phyloP scores from a whole-genome alignment of 2,329 filamentous ascomycete genomes.

The Cladosporium sp. region DNA sequence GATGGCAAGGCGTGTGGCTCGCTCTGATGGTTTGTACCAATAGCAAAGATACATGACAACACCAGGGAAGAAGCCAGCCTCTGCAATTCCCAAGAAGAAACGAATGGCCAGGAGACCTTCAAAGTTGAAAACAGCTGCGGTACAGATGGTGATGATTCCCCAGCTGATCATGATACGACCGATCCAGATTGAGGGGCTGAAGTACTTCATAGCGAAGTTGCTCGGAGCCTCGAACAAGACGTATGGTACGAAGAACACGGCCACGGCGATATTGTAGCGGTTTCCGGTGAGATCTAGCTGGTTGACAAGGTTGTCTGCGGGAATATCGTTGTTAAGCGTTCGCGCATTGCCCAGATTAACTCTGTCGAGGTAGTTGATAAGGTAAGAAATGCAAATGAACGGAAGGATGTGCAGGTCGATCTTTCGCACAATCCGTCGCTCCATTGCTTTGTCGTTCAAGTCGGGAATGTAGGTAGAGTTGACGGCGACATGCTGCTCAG shows the following conservation, averaged over 20 bases:
- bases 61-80: slow-evolving; percentile 57
- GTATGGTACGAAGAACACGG: slow-evolving; percentile 61
- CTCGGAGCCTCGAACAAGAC: slow-evolving; percentile 63
- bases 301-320: slow-evolving; percentile 51
- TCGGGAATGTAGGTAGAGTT: slow-evolving; percentile 13
- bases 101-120: slow-evolving; percentile 20
- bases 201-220: slow-evolving; percentile 25
- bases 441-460: slow-evolving; percentile 32
- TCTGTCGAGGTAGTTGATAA: slow-evolving; percentile 24
- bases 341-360: slow-evolving; percentile 48
- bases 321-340: slow-evolving; percentile 35
- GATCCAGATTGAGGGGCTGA: slow-evolving; percentile 29
- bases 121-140: slow-evolving; percentile 26
- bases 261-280: slow-evolving; percentile 59
- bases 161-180: slow-evolving; percentile 27
- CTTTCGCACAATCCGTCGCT: slow-evolving; percentile 64
- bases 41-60: slow-evolving; percentile 48
- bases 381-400: slow-evolving; percentile 58
- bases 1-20: slow-evolving; percentile 26
- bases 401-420: slow-evolving; percentile 68
- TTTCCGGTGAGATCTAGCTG: slow-evolving; percentile 57
- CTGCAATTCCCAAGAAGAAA: slow-evolving; percentile 24
- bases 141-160: slow-evolving; percentile 28
- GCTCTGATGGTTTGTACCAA: slow-evolving; percentile 53
- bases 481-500: neutral